Conservation (phyloP, 257 asterid genomes). For the Fraxinus anomala region DNA sequence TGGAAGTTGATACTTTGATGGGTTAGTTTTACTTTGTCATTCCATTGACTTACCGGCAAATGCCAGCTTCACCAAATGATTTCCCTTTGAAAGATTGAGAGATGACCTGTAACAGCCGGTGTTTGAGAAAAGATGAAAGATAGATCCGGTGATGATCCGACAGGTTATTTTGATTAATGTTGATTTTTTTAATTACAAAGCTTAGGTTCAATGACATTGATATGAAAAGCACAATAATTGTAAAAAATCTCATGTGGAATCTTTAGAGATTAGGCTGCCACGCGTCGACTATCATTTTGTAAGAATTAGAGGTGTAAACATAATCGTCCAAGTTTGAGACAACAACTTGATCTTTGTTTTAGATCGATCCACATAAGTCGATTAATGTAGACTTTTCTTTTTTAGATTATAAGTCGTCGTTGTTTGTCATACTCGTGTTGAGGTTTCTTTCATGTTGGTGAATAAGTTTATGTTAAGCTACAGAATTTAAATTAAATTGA, state of each 20-base stretch:
- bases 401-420: too few species aligned
- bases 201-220: neutral
- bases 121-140: neutral
- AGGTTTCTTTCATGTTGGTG: too few species aligned
- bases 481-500: too few species aligned
- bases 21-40: neutral
- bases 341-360: too few species aligned
- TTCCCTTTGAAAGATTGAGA: neutral
- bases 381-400: too few species aligned
- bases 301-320: too few species aligned
- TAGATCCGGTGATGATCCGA: conserved; percentile 4
- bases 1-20: neutral
- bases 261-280: neutral
- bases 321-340: too few species aligned
- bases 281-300: neutral
- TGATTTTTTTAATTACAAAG: neutral
- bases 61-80: neutral
- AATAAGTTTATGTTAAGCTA: too few species aligned
- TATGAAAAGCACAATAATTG: neutral
- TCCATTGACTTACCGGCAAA: neutral
- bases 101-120: conserved; percentile 9
- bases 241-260: neutral
- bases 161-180: neutral
- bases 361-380: too few species aligned
- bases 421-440: too few species aligned